Evolutionary conservation across 805 yeast genomes (phyloP), one percentile per base, ranked within the genome.

Genomic region (Kockiozyma suomiensis): DNA sequence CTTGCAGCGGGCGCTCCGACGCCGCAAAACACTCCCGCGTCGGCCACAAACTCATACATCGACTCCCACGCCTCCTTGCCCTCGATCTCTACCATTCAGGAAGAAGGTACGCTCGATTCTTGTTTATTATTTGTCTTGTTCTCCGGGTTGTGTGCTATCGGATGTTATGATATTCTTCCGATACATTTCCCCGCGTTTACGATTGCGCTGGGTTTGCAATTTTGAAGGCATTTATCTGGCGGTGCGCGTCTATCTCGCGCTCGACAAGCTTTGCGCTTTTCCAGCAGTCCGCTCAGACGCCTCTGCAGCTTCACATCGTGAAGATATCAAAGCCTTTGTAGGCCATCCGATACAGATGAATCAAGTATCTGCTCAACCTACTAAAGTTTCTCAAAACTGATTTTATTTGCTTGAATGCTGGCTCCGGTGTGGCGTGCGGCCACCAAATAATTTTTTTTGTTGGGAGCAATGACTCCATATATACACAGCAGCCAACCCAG

Each of bases 1-100:
- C 83, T 89, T 66, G 87, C 93, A 65, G 84, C 85, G 70, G 98
- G 66, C n/a, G 68, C 99, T 5, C 99, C 99, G 47, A 94, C 99
- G 0, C 99, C 99, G 4, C 99, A 94, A 73, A 94, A 94, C 80
- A 94, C 99, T 0, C 99, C 99, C 15, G 89, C 98, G 2, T 85
- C 93, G 37, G 55, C 54, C 10, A 25, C 37, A 38, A 88, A 87
- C 38, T 81, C 90, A 43, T 77, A 62, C 50, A 65, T 90, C 68
- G 73, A 72, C 73, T 84, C 82, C 72, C 78, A 81, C 57, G 73
- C 72, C 32, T 62, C 67, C 72, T 56, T 68, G 64, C 74, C 79
- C 40, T 66, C 74, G 56, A 78, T 85, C 52, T 85, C 90, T 54
- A 90, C 97, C 46, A 89, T 89, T 70, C 81, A 80, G 66, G 97